These are phyloP conservation scores for Pythium sukuiense DNA, from an alignment of 352 stramenopile species.

Conservation along the genomic window DNA sequence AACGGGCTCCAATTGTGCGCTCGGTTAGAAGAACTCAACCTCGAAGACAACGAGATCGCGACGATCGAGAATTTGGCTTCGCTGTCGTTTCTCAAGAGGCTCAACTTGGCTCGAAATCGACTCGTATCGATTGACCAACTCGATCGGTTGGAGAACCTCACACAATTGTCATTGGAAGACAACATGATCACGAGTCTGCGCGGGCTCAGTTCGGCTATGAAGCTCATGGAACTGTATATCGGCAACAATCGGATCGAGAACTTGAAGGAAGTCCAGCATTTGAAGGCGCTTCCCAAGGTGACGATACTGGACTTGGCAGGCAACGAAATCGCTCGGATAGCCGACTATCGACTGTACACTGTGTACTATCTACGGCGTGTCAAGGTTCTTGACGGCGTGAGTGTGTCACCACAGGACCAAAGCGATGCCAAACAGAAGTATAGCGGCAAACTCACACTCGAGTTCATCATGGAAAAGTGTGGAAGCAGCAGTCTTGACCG, in stretches of 20 bases:
- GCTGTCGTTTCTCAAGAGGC: conserved; percentile 62
- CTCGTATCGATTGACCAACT: conserved; percentile 65
- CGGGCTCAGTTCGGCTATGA: conserved; percentile 54
- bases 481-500: conserved; percentile 46
- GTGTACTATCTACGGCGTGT: conserved; percentile 80
- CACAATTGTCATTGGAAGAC: conserved; percentile 82
- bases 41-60: conserved; percentile 80
- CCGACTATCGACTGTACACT: conserved; percentile 77
- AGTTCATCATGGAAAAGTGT: conserved; percentile 86
- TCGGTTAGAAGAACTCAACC: conserved; percentile 69
- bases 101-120: conserved; percentile 80
- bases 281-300: conserved; percentile 80
- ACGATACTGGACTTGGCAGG: conserved; percentile 85
- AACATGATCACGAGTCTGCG: conserved; percentile 78
- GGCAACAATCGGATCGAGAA: conserved; percentile 81
- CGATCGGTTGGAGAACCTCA: conserved; percentile 59
- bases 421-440: conserved; percentile 87
- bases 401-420: conserved; percentile 71
- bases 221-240: conserved; percentile 89
- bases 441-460: conserved; percentile 80
- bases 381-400: conserved; percentile 83
- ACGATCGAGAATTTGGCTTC: conserved; percentile 63
- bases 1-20: conserved; percentile 51
- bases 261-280: conserved; percentile 76
- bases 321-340: conserved; percentile 65